These are phyloP conservation scores for Letharia lupina DNA, from an alignment of 495 filamentous ascomycete genomes.

Conservation along the genomic window DNA sequence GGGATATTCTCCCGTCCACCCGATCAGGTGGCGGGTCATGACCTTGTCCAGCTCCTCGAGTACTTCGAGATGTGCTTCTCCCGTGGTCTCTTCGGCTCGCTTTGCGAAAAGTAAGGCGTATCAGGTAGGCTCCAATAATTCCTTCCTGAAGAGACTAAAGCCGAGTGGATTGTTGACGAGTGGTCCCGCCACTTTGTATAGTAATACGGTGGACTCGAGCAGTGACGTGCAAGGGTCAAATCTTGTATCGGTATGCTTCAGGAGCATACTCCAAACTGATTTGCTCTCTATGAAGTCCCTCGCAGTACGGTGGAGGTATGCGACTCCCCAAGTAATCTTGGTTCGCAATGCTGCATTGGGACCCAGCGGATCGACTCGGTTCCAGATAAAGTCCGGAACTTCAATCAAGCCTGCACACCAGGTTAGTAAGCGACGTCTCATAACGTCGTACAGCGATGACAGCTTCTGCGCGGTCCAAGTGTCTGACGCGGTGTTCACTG, in stretches of 20 bases:
- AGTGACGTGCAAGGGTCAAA: not conserved
- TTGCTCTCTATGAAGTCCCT: slow-evolving; percentile 1
- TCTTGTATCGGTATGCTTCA: not conserved
- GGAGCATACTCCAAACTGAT: not conserved
- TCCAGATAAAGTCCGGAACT: slow-evolving; percentile 4
- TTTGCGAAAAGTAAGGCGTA: not conserved
- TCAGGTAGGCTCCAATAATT: not conserved
- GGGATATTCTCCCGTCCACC: not conserved
- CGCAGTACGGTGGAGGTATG: slow-evolving; percentile 1
- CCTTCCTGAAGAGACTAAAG: not conserved
- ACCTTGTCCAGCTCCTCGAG: not conserved
- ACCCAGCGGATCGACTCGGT: not conserved
- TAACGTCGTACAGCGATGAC: not conserved
- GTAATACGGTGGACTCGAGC: not conserved
- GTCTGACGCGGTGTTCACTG: not conserved
- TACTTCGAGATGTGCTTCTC: not conserved
- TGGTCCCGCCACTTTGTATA: not conserved
- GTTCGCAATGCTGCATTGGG: slow-evolving; percentile 2
- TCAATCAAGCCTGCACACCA: slow-evolving; percentile 1
- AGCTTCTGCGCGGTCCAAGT: slow-evolving; percentile 1
- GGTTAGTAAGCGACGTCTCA: slow-evolving; percentile 1
- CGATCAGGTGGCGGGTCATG: not conserved
- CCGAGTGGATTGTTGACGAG: not conserved
- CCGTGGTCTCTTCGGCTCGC: not conserved
- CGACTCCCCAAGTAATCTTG: slow-evolving; percentile 5